Conservation (phyloP, 306 rosid species). For the Trichosanthes cucumerina region DNA sequence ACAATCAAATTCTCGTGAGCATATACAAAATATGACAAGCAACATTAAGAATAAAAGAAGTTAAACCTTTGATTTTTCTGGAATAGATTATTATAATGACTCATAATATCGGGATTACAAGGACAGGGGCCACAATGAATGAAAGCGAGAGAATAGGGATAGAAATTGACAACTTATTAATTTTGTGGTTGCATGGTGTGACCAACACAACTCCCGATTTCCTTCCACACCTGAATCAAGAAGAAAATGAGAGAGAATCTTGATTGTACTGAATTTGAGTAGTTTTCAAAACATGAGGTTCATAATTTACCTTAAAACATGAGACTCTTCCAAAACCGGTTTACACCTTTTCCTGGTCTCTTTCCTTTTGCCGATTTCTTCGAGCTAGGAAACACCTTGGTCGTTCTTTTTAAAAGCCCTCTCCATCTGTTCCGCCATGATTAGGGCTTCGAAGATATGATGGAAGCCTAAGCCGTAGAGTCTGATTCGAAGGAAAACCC, state of each 20-base stretch:
- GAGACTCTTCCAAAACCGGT: conserved; percentile 49
- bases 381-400: conserved; percentile 60
- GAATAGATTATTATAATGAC: neutral
- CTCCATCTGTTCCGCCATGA: conserved; percentile 76
- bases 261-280: neutral
- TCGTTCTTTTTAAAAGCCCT: conserved; percentile 67
- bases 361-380: conserved; percentile 52
- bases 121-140: neutral
- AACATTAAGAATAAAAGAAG: neutral
- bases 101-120: neutral
- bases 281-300: neutral
- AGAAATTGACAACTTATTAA: neutral
- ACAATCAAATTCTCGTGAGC: too few species aligned
- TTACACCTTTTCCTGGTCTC: conserved; percentile 61
- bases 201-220: neutral
- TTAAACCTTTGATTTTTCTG: neutral
- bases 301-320: neutral
- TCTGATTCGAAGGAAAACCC: conserved; percentile 17
- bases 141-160: neutral
- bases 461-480: conserved; percentile 8
- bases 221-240: neutral
- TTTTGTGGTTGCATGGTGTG: neutral
- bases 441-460: neutral
- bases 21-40: too few species aligned
- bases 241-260: neutral